phyloP scores from a whole-genome alignment of 306 rosid species.

The Alnus rubra region DNA sequence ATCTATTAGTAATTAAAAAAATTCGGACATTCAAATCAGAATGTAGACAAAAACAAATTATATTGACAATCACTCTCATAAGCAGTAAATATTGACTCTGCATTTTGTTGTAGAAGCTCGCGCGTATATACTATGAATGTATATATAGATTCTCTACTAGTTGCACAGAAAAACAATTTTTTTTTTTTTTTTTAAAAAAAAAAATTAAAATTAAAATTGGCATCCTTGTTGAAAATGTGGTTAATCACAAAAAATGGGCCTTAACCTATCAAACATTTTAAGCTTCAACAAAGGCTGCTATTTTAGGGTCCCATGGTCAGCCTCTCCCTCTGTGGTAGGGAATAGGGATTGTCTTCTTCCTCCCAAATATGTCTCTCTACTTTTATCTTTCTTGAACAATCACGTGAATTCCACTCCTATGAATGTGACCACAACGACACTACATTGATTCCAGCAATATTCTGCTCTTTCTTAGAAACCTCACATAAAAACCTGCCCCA shows the following conservation, averaged over 20 bases:
- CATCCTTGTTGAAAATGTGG: no score
- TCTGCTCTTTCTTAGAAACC: neutral
- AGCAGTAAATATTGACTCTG: no score
- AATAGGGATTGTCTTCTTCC: neutral
- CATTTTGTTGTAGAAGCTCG: no score
- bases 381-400: neutral
- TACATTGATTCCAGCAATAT: neutral
- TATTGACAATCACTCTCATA: no score
- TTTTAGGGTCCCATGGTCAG: neutral
- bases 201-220: no score
- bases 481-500: neutral
- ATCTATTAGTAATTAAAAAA: no score
- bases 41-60: no score
- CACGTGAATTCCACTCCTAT: neutral
- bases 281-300: constrained; percentile 2
- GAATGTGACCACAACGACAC: neutral
- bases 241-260: neutral
- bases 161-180: no score
- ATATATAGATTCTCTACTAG: no score
- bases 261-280: neutral
- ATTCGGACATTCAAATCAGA: no score
- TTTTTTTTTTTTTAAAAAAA: no score
- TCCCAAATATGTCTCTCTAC: neutral
- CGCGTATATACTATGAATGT: no score
- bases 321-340: neutral